Evolutionary conservation across 306 rosid species (phyloP), one percentile per base, ranked within the genome.

Genomic region (Alnus rubra): DNA sequence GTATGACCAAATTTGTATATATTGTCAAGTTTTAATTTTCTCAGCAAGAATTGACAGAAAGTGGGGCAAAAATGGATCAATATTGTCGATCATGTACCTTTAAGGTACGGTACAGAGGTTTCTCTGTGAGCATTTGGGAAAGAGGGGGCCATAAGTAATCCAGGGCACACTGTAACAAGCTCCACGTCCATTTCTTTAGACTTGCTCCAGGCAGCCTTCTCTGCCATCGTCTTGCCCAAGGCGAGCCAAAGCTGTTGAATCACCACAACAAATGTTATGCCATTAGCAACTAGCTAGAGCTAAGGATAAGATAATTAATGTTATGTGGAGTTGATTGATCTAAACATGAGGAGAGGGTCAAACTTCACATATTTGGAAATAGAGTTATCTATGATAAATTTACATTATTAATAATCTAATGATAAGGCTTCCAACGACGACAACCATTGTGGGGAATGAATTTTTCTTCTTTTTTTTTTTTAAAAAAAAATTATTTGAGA

Each of bases 141-240:
- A 14, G 19, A 35, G 70, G 70, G 70, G 11, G 70, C 28, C 48
- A 64, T 64, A 28, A 15, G 45, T 15, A 64, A 39, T 37, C 70
- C 70, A 35, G 70, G 70, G 47, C 70, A 35, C 12, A 64, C 5
- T 13, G 70, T 64, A 18, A 64, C 70, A 64, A 64, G 70, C 48
- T 64, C 70, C 70, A 64, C 70, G 16, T 64, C 35, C 70, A 64
- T 64, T 64, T 64, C 70, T 64, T 64, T 35, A 35, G 70, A 64
- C 45, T 64, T 64, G 45, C 48, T 64, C 48, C 70, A 64, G 28
- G 70, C 48, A 64, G 35, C 13, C 45, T 64, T 15, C 47, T 64
- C 70, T 64, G 70, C 70, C 14, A 15, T 64, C 19, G 48, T 64
- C 70, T 64, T 64, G 4, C 70, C 70, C 70, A 64, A 64, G 42